Evolutionary conservation across 345 rosid species (phyloP).

Genomic region (Bruguiera gymnorhiza): DNA sequence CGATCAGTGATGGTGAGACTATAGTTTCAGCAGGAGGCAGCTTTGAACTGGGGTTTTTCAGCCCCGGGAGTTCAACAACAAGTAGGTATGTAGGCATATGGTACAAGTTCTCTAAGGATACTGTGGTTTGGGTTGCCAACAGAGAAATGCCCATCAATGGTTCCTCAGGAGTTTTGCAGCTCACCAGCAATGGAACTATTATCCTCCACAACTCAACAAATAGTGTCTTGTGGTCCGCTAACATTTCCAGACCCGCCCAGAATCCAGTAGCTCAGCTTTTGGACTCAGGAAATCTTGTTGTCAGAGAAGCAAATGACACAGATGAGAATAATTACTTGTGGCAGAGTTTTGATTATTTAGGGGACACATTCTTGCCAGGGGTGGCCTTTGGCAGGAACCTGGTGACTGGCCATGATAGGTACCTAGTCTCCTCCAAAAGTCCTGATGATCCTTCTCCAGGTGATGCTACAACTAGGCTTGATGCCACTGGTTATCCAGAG

Average conservation of each 20-base stretch:
- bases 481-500: constrained; percentile 27
- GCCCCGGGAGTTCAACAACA: neutral
- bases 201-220: constrained; percentile 9
- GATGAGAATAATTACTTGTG: constrained; percentile 9
- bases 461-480: constrained; percentile 14
- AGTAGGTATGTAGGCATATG: constrained; percentile 32
- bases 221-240: constrained; percentile 1
- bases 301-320: constrained; percentile 17
- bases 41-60: constrained; percentile 38
- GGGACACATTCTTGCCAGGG: constrained; percentile 9
- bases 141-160: constrained; percentile 20
- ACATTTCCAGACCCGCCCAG: neutral
- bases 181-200: constrained; percentile 15
- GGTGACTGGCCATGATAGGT: neutral
- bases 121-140: constrained; percentile 34
- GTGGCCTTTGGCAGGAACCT: constrained; percentile 15
- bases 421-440: constrained; percentile 20
- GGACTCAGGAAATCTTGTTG: constrained; percentile 28
- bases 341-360: constrained; percentile 20
- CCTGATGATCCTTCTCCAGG: constrained; percentile 29
- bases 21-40: constrained; percentile 19
- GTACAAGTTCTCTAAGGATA: constrained; percentile 21
- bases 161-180: constrained; percentile 13
- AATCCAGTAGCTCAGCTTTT: constrained; percentile 22
- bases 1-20: constrained; percentile 27